These are phyloP conservation scores for Pestalotiopsis sp. DNA, from an alignment of 2,329 filamentous ascomycete species.

Conservation along the genomic window DNA sequence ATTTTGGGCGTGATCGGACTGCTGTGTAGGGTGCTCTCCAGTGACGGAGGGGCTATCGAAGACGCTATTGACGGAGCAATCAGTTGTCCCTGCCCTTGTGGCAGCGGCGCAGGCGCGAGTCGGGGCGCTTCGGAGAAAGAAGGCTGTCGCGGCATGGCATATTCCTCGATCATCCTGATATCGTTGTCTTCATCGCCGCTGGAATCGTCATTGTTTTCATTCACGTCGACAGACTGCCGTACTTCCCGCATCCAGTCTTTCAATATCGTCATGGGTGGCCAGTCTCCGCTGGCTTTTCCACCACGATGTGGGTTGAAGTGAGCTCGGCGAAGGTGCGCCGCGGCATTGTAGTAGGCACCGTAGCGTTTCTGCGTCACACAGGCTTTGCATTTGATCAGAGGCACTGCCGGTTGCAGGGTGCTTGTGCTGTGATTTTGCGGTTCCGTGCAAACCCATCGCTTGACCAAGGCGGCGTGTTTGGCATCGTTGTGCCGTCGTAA, in stretches of 20 bases:
- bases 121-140: constrained; percentile 31
- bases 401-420: constrained; percentile 49
- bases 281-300: constrained; percentile 58
- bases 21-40: constrained; percentile 32
- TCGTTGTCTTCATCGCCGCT: constrained; percentile 54
- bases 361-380: constrained; percentile 58
- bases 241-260: constrained; percentile 64
- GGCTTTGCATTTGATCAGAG: constrained; percentile 56
- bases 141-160: constrained; percentile 35
- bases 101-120: constrained; percentile 30
- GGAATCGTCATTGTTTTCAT: constrained; percentile 44
- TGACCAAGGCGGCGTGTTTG: constrained; percentile 55
- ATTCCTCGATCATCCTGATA: constrained; percentile 47
- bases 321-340: constrained; percentile 56
- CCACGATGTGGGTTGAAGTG: constrained; percentile 58
- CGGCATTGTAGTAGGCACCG: constrained; percentile 60
- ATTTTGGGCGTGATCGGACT: constrained; percentile 31
- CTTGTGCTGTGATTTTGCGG: constrained; percentile 38
- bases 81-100: constrained; percentile 29
- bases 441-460: constrained; percentile 57
- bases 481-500: constrained; percentile 66
- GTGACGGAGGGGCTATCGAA: constrained; percentile 30
- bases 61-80: constrained; percentile 33
- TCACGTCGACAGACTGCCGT: constrained; percentile 46
- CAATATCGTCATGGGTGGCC: constrained; percentile 57